Evolutionary conservation across 2,329 filamentous ascomycete species (phyloP).

Genomic region (Colletotrichum higginsianum): DNA sequence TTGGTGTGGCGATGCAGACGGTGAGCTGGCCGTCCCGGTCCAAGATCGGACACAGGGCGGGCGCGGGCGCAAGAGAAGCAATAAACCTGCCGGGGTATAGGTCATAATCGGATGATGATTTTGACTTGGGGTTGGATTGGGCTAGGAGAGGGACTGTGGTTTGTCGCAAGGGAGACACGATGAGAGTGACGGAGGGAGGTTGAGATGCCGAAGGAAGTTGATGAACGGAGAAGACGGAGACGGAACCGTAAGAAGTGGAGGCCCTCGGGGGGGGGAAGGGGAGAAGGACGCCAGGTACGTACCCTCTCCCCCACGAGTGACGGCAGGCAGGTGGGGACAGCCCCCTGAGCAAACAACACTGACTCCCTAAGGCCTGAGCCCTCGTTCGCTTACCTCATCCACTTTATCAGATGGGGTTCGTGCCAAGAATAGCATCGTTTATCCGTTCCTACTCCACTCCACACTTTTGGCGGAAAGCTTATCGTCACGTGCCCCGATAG

Average conservation of each 20-base stretch:
- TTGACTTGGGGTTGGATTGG: not conserved
- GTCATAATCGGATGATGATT: conserved; percentile 1
- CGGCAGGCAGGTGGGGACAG: not conserved
- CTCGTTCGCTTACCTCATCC: too few species aligned
- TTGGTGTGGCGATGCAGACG: conserved; percentile 36
- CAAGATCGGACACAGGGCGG: not conserved
- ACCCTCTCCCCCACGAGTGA: not conserved
- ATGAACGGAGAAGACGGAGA: not conserved
- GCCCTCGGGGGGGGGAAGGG: not conserved
- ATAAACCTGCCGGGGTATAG: not conserved
- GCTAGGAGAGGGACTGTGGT: not conserved
- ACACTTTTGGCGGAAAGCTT: not conserved
- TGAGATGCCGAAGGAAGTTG: not conserved
- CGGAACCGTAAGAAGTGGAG: not conserved
- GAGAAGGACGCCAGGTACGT: not conserved
- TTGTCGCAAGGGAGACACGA: not conserved
- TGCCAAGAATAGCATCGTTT: conserved; percentile 20
- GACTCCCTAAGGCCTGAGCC: not conserved
- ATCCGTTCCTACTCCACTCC: not conserved
- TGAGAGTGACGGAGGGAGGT: not conserved
- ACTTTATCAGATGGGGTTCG: conserved; percentile 25
- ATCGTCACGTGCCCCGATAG: conserved; percentile 18
- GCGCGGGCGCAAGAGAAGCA: not conserved
- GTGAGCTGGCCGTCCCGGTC: conserved; percentile 3
- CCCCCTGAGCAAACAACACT: not conserved